phyloP scores from a whole-genome alignment of 306 rosid genomes.

The Morella rubra region DNA sequence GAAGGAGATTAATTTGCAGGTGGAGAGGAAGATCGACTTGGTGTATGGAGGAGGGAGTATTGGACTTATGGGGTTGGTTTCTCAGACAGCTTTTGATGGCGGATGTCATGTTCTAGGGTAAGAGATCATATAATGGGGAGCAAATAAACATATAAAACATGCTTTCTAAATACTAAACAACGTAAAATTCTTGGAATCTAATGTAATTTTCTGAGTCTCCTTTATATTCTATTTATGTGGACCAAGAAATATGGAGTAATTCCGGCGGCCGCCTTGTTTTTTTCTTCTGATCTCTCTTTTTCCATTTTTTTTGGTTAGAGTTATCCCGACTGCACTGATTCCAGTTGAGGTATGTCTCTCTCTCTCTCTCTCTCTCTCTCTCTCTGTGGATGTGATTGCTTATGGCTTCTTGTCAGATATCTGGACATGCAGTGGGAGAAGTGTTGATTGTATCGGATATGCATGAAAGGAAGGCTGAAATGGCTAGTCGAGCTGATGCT shows the following conservation, averaged over 20 bases:
- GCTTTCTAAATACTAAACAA: background rate
- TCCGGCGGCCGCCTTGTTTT: background rate
- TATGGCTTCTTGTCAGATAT: constrained; percentile 17
- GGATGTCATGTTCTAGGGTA: constrained; percentile 39
- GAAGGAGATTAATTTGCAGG: constrained; percentile 5
- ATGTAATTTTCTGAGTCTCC: background rate
- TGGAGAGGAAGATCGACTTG: constrained; percentile 33
- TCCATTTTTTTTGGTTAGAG: constrained; percentile 14
- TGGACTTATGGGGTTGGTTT: constrained; percentile 33
- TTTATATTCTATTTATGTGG: background rate
- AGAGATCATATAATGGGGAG: constrained; percentile 2
- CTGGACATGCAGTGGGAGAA: constrained; percentile 30
- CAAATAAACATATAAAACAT: background rate
- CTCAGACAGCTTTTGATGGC: constrained; percentile 27
- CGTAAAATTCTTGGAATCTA: background rate
- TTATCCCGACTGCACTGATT: constrained; percentile 35
- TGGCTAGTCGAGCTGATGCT: constrained; percentile 34
- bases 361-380: background rate
- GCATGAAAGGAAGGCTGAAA: constrained; percentile 36
- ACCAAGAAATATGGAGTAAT: background rate
- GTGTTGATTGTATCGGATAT: constrained; percentile 33
- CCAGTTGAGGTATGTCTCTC: constrained; percentile 17
- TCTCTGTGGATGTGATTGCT: constrained; percentile 6
- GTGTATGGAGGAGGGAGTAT: constrained; percentile 36
- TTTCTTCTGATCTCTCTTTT: background rate